Conservation (phyloP, 2,329 filamentous ascomycete genomes). For the Colletotrichum acutatum region DNA sequence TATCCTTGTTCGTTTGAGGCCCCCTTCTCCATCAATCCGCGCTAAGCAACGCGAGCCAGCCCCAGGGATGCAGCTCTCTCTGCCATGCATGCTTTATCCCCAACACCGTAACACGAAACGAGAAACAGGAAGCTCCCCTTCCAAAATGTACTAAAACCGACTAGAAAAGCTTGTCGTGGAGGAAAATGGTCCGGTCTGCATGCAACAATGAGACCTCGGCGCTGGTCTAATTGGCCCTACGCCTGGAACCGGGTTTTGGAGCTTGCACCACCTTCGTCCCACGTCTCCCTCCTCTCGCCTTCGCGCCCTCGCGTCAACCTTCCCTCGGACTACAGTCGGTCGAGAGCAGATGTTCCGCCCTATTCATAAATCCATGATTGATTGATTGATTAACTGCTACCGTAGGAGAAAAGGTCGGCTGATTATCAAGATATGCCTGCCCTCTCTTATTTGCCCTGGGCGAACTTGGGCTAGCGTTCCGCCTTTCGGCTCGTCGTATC, state of each 20-base stretch:
- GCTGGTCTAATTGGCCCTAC: not conserved
- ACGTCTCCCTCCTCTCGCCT: not conserved
- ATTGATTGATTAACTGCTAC: not conserved
- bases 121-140: not conserved
- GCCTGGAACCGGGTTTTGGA: not conserved
- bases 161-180: slow-evolving; percentile 15
- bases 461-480: not conserved
- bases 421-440: slow-evolving; percentile 22
- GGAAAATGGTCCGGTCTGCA: not conserved
- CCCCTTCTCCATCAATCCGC: not conserved
- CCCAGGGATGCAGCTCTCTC: slow-evolving; percentile 2
- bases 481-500: slow-evolving; percentile 3
- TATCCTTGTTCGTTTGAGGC: not conserved
- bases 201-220: not conserved
- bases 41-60: not conserved
- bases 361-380: not conserved
- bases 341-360: not conserved
- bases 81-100: not conserved
- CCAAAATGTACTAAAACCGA: not conserved
- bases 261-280: not conserved
- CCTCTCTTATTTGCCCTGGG: slow-evolving; percentile 1
- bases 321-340: not conserved
- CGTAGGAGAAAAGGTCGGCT: not conserved
- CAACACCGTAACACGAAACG: not conserved
- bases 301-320: slow-evolving; percentile 16